Evolutionary conservation across 2,329 filamentous ascomycete species (phyloP), one percentile per base, ranked within the genome.

Genomic region (Hypoxylon sp.): DNA sequence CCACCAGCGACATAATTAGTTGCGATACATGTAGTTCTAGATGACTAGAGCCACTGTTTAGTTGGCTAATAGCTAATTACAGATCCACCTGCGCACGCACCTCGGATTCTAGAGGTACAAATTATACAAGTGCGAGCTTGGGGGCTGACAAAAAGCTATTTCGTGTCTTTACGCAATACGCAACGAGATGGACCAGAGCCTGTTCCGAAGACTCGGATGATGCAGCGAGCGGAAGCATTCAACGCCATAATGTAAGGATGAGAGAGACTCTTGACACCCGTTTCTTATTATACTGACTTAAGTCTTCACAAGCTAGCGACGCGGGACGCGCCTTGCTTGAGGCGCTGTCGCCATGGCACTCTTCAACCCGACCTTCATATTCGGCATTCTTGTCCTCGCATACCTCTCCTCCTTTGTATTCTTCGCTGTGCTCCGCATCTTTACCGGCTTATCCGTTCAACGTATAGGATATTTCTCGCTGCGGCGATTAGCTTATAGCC

Each of bases 381-480:
- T 97, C 76, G 95, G 95, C 79, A 85, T 97, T 74, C 76, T 94
- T 78, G 89, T 98, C 74, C 87, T 98, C 71, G 83, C 93, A 68
- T 99, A 98, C 82, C 87, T 99, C 48, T 91, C 90, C 68, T 94
- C 95, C 68, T 99, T 99, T 78, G 90, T 99, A 67, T 80, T 98
- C 65, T 97, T 99, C 80, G 96, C 96, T 75, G 87, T 98, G 74
- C 82, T 99, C 70, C 93, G 96, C 73, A 94, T 98, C 74, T 85
- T 95, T 68, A 98, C 95, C 36, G 96, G 96, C 68, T 85, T 99
- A 63, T 99, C 96, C 5, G 97, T 99, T 72, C 97, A 99, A 81
- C 90, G 96, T 73, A 88, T 99, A 73, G 96, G 96, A 69, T 97
- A 97, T 79, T 90, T 97, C 73, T 97, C 96, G 36, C 85, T 99